phyloP scores from a whole-genome alignment of 2,329 filamentous ascomycete genomes.

The Fusarium oligoseptatum region DNA sequence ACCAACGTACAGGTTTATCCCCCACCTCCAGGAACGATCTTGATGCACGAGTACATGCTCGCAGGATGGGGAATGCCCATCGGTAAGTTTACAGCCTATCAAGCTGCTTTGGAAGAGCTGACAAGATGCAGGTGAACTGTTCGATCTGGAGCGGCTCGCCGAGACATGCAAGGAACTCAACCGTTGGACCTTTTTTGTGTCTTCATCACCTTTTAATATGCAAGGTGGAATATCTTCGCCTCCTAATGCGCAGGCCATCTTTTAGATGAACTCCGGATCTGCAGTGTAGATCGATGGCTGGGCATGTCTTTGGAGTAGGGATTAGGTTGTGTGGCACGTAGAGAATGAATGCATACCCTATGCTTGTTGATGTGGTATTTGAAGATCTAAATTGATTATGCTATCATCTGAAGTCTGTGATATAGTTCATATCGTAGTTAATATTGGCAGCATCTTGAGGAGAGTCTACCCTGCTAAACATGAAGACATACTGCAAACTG shows the following conservation, averaged over 20 bases:
- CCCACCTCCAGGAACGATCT: conserved; percentile 9
- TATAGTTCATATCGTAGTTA: not conserved
- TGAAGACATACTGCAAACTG: not conserved
- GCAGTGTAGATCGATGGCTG: not conserved
- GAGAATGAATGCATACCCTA: not conserved
- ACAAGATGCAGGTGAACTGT: conserved; percentile 50
- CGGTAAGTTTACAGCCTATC: not conserved
- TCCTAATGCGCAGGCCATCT: conserved; percentile 32
- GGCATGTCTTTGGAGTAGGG: not conserved
- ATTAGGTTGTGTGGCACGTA: not conserved
- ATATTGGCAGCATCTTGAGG: not conserved
- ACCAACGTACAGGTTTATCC: conserved; percentile 40
- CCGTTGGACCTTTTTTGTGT: conserved; percentile 64
- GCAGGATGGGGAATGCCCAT: conserved; percentile 62
- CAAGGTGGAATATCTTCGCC: conserved; percentile 25
- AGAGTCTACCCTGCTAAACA: not conserved
- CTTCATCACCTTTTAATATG: conserved; percentile 60
- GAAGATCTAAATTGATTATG: not conserved
- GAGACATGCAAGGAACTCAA: conserved; percentile 66
- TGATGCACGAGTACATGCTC: conserved; percentile 61
- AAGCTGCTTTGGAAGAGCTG: not conserved
- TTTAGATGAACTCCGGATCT: conserved; percentile 7
- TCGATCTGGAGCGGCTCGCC: conserved; percentile 51
- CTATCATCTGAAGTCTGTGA: not conserved
- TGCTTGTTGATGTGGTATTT: not conserved